Percentiles rank a stretch among this genome's conserved stretches.
These are phyloP conservation scores for Scorias spongiosa DNA, from an alignment of 2,329 filamentous ascomycete genomes.

Conservation along the genomic window DNA sequence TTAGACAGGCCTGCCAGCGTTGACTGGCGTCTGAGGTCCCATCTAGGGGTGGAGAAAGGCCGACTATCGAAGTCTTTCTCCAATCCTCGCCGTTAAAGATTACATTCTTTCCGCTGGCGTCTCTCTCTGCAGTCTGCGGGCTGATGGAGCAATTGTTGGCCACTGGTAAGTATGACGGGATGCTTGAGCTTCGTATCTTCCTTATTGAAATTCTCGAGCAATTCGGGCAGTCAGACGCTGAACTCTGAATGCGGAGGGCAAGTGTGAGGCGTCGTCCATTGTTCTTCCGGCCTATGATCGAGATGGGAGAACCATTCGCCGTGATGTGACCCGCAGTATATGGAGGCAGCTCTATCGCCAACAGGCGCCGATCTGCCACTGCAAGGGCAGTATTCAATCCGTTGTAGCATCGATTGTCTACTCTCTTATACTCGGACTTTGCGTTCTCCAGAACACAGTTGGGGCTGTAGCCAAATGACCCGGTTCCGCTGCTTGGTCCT, in stretches of 20 bases:
- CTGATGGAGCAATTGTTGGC: background rate
- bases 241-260: background rate
- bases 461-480: background rate
- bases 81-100: background rate
- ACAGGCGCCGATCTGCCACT: background rate
- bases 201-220: background rate
- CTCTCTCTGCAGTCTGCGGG: background rate
- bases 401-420: background rate
- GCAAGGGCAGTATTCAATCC: background rate
- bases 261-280: background rate
- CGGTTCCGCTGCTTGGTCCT: background rate
- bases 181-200: background rate
- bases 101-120: background rate
- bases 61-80: background rate
- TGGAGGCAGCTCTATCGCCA: background rate
- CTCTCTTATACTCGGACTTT: background rate
- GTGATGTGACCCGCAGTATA: background rate
- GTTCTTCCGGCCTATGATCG: background rate
- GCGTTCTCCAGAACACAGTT: background rate
- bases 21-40: background rate
- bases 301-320: background rate
- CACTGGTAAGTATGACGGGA: background rate
- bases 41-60: background rate
- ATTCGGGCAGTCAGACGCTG: background rate
- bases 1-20: background rate